These are phyloP conservation scores for Scheffersomyces titani DNA, from an alignment of 1,139 yeast genomes.

Conservation along the genomic window DNA sequence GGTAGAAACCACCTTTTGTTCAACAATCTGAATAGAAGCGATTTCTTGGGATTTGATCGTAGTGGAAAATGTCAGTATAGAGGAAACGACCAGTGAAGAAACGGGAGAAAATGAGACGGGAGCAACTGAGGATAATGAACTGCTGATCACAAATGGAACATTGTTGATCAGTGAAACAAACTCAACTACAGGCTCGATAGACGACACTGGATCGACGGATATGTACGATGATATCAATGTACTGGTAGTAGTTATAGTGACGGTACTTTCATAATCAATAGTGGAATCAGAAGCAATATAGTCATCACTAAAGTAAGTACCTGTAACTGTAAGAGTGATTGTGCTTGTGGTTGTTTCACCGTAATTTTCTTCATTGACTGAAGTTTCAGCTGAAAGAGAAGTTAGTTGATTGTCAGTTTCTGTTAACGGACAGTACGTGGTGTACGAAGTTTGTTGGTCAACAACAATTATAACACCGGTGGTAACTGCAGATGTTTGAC, in stretches of 20 bases:
- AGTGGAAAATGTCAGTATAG: background rate
- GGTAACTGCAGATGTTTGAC: slow-evolving; percentile 30
- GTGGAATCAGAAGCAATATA: background rate
- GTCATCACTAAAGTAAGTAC: background rate
- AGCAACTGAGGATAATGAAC: background rate
- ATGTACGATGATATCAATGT: background rate
- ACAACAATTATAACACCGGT: slow-evolving; percentile 42
- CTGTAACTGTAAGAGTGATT: background rate
- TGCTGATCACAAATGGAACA: background rate
- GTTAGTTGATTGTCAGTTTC: background rate
- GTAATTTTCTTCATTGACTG: background rate
- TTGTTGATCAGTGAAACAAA: background rate
- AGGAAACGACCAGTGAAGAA: no score
- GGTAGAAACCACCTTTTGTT: background rate
- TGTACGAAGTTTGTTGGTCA: slow-evolving; percentile 11
- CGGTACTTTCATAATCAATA: background rate
- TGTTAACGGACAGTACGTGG: slow-evolving; percentile 9
- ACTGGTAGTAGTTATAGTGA: background rate
- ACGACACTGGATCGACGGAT: background rate
- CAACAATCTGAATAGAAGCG: background rate
- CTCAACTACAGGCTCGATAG: background rate
- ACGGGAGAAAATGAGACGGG: background rate
- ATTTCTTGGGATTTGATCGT: background rate
- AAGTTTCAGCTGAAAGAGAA: background rate
- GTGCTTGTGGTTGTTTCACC: background rate